These are phyloP conservation scores for Mariannaea sp. DNA, from an alignment of 2,329 filamentous ascomycete genomes.

Conservation along the genomic window DNA sequence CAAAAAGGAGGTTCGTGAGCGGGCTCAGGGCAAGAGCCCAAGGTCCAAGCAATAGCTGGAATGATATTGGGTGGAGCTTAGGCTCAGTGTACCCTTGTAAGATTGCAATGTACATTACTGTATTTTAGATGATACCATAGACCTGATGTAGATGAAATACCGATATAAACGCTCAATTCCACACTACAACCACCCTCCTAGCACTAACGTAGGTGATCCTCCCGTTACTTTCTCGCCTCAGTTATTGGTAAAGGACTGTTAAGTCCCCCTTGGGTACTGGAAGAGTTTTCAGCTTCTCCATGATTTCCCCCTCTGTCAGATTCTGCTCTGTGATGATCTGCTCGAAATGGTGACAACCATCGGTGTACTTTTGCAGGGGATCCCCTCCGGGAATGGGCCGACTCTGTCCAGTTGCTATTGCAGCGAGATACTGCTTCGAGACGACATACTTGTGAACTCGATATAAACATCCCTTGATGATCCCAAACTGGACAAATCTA, in stretches of 20 bases:
- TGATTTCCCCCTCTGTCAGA: conserved; percentile 70
- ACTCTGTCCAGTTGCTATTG: conserved; percentile 59
- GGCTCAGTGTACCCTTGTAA: conserved; percentile 25
- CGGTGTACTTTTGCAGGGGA: conserved; percentile 68
- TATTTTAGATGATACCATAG: conserved; percentile 38
- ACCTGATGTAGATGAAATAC: conserved; percentile 32
- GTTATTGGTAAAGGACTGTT: conserved; percentile 54
- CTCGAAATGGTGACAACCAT: conserved; percentile 78
- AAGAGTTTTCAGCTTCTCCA: conserved; percentile 67
- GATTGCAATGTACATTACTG: conserved; percentile 38
- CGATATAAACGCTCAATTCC: conserved; percentile 17
- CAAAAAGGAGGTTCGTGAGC: conserved; percentile 41
- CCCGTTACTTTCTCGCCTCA: neutral
- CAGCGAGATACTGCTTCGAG: conserved; percentile 64
- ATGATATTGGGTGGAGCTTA: neutral
- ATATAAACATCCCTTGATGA: conserved; percentile 94
- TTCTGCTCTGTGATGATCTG: conserved; percentile 80
- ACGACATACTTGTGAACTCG: conserved; percentile 91
- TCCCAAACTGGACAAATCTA: conserved; percentile 90
- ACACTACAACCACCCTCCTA: no score
- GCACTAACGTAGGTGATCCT: no score
- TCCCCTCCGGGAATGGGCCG: conserved; percentile 49
- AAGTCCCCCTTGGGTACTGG: conserved; percentile 57
- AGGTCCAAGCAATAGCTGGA: conserved; percentile 15
- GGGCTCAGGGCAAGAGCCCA: conserved; percentile 21